Evolutionary conservation across 805 yeast species (phyloP), one percentile per base, ranked within the genome.

Genomic region (Metschnikowia lochheadii): DNA sequence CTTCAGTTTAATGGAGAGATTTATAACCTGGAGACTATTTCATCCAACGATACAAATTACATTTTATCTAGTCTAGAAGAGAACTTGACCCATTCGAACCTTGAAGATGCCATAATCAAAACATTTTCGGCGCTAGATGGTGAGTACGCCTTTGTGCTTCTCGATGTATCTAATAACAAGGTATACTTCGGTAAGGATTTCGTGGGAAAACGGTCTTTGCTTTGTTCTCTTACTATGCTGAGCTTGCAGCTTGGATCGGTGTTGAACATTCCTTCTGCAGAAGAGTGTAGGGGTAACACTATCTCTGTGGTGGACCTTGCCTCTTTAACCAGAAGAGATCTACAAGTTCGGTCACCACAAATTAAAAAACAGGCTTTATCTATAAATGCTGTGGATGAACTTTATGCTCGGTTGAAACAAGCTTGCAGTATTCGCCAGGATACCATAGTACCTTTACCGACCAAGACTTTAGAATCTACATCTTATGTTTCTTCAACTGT

Each of bases 1-100:
- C 62, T 95, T 7, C 96, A 89, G 62, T 92, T 86, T 68, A 94
- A 95, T 64, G 99, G 99, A 0, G 97, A 94, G 60, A 67, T 94
- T 10, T 94, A 94, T 65, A 84, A 84, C 55, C 56, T 64, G 1
- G 85, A 77, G 35, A 77, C 85, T 20, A 56, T 70, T 32, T 54
- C 58, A 4, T 48, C 72, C 0, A 87, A 87, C 63, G 97, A 91
- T 65, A 83, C 95, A 0, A 71, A 64, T 3, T 85, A 65, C 55
- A 66, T 89, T 5, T 68, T 72, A 44, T 59, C 70, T 1, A 58
- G 59, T 31, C 62, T 87, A 31, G 49, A 48, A 6, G 29, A 46
- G 14, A 61, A 62, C 29, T 41, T 66, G 2, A 26, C 49, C 7
- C 44, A 13, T 11, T 32, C 36, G 6, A 11, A 7, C 17, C 40